Conservation (phyloP, 805 yeast genomes). For the Zygosaccharomyces bisporus region DNA sequence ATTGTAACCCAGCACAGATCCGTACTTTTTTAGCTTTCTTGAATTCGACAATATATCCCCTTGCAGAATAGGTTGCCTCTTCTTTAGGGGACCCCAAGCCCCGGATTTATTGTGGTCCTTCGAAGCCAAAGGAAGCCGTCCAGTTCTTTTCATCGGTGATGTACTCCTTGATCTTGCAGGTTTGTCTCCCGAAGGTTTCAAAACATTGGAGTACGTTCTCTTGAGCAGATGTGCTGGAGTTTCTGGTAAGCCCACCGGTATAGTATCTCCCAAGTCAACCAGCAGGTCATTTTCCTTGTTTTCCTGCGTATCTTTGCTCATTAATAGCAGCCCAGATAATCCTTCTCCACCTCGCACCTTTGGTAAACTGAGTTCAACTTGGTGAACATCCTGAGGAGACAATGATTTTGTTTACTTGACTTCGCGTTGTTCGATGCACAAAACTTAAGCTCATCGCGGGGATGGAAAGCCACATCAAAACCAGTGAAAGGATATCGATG, state of each 20-base stretch:
- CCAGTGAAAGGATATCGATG: background rate
- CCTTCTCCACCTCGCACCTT: background rate
- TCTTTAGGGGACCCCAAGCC: constrained; percentile 11
- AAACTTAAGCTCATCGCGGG: constrained; percentile 2
- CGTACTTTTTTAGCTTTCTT: constrained; percentile 35
- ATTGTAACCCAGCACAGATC: constrained; percentile 28
- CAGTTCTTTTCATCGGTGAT: constrained; percentile 14
- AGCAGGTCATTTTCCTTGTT: constrained; percentile 18
- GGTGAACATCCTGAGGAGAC: background rate
- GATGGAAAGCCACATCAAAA: background rate
- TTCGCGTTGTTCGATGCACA: constrained; percentile 6
- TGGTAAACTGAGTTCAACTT: background rate
- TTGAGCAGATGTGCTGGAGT: constrained; percentile 29
- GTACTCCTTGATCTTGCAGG: constrained; percentile 11
- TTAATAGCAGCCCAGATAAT: background rate
- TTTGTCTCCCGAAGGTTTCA: constrained; percentile 14
- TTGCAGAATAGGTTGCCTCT: constrained; percentile 11
- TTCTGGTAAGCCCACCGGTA: constrained; percentile 16
- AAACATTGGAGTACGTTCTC: constrained; percentile 22
- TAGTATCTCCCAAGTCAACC: constrained; percentile 6
- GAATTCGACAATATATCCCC: constrained; percentile 23
- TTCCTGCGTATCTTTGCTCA: constrained; percentile 9
- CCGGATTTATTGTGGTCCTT: constrained; percentile 30
- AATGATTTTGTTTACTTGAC: constrained; percentile 4
- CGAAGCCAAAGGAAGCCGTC: constrained; percentile 31